A percentile compares a stretch with the other conserved stretches of the same genome.
phyloP scores from a whole-genome alignment of 1,284 basidiomycete genomes.

The Malassezia sympodialis region DNA sequence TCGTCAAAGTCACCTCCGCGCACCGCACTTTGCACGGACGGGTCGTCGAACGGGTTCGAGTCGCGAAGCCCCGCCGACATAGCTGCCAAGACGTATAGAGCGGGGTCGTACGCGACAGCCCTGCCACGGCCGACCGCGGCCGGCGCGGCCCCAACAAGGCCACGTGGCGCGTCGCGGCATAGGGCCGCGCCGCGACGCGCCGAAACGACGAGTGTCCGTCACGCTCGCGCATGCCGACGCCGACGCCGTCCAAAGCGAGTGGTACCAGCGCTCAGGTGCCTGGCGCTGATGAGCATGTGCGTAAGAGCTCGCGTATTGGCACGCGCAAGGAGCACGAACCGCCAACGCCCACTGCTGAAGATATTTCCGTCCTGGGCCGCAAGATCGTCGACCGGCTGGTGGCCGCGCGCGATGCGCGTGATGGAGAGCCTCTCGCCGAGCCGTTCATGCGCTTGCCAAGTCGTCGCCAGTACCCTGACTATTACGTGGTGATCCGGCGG shows the following conservation, averaged over 20 bases:
- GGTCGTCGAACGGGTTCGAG: slow-evolving; percentile 49
- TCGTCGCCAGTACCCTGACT: slow-evolving; percentile 74
- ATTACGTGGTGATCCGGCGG: slow-evolving; percentile 72
- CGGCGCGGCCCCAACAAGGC: neutral
- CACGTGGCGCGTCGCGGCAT: slow-evolving; percentile 5
- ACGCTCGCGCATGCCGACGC: neutral
- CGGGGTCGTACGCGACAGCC: neutral
- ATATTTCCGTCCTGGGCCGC: slow-evolving; percentile 5
- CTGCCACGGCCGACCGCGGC: neutral
- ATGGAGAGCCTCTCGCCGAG: slow-evolving; percentile 53
- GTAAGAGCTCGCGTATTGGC: slow-evolving; percentile 14
- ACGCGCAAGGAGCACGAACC: neutral
- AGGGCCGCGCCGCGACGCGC: neutral
- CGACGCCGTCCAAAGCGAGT: neutral
- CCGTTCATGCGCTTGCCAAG: slow-evolving; percentile 70
- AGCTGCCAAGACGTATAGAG: neutral
- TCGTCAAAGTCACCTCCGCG: slow-evolving; percentile 23
- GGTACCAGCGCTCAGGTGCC: neutral
- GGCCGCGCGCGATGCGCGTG: slow-evolving; percentile 22
- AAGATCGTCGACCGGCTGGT: slow-evolving; percentile 23
- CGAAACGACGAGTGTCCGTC: neutral
- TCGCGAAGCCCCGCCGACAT: slow-evolving; percentile 12
- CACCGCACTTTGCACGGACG: slow-evolving; percentile 42
- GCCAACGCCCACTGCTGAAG: neutral
- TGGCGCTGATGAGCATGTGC: neutral